A percentile compares a stretch with the other conserved stretches of the same genome.
These are phyloP conservation scores for Cystoisospora suis DNA, from an alignment of 169 alveolate genomes.

Conservation along the genomic window DNA sequence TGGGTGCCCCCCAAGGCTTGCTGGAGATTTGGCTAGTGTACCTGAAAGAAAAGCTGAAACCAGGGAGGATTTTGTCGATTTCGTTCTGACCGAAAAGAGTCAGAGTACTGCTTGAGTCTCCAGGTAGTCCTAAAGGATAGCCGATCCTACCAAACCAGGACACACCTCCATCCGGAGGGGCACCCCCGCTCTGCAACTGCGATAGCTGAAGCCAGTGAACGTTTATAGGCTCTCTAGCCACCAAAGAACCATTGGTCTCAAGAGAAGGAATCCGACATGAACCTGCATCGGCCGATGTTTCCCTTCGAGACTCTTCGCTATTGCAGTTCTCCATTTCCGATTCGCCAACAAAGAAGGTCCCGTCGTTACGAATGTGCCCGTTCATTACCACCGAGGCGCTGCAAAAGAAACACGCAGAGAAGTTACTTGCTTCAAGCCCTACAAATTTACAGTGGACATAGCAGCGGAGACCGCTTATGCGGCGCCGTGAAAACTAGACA, in stretches of 20 bases:
- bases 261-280: conserved; percentile 50
- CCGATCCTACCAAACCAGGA: conserved; percentile 41
- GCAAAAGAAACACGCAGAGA: not conserved
- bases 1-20: too few relatives aligned
- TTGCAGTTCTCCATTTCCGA: not conserved
- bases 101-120: conserved; percentile 15
- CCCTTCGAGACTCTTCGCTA: not conserved
- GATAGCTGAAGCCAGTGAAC: conserved; percentile 46
- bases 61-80: conserved; percentile 36
- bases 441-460: not conserved
- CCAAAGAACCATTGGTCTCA: conserved; percentile 1
- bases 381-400: conserved; percentile 26
- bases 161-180: conserved; percentile 12
- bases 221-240: conserved; percentile 39
- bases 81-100: conserved; percentile 38
- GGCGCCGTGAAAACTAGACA: not conserved
- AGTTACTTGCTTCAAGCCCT: not conserved
- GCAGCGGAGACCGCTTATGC: not conserved
- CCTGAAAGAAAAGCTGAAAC: conserved; percentile 49
- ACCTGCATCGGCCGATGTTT: not conserved
- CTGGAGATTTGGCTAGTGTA: not conserved
- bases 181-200: not conserved
- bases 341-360: conserved; percentile 44
- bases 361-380: conserved; percentile 49
- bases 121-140: conserved; percentile 38